Evolutionary conservation across 495 filamentous ascomycete genomes (phyloP).

Genomic region (Bombardia bombarda): DNA sequence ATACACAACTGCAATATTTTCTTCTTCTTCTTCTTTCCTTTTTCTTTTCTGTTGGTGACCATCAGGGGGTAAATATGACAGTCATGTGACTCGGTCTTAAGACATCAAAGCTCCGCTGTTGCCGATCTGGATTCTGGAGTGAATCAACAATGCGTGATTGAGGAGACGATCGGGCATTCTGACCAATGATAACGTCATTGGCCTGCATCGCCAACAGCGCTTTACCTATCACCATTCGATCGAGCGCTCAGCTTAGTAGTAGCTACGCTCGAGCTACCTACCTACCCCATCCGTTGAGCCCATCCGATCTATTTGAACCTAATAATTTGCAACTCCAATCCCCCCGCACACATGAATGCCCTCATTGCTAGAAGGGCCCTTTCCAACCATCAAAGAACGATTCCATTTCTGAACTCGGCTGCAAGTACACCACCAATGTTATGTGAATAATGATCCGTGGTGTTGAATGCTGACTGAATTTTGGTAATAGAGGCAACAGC

Average conservation of each 20-base stretch:
- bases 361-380: slow-evolving; percentile 18
- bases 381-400: background rate
- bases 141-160: background rate
- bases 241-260: background rate
- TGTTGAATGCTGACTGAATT: background rate
- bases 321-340: background rate
- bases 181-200: slow-evolving; percentile 2
- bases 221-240: background rate
- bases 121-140: background rate
- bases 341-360: slow-evolving; percentile 21
- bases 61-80: too few relatives aligned
- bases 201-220: background rate
- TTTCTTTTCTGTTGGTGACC: too few relatives aligned
- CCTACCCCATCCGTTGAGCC: background rate
- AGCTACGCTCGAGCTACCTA: background rate
- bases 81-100: background rate
- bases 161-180: too few relatives aligned
- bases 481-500: background rate
- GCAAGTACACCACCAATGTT: background rate
- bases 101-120: too few relatives aligned
- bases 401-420: background rate
- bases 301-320: background rate
- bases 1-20: too few relatives aligned
- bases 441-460: background rate
- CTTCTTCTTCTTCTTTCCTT: too few relatives aligned